Percentiles rank a stretch among this genome's conserved stretches.
Evolutionary conservation across 352 stramenopile genomes (phyloP).

Genomic region (Phytophthora chlamydospora): DNA sequence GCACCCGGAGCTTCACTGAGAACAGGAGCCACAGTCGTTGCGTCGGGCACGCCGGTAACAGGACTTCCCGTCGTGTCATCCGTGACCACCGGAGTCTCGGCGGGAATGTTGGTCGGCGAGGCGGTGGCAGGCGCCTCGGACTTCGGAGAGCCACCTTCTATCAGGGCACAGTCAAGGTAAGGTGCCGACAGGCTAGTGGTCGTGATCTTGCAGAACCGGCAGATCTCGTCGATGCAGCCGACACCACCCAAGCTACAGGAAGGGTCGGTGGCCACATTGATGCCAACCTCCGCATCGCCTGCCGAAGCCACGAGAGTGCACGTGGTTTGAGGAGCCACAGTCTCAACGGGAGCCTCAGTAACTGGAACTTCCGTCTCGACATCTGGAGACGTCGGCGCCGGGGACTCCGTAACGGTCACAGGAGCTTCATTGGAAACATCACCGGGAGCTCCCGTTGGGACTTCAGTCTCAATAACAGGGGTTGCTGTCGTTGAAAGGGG

Average conservation of each 20-base stretch:
- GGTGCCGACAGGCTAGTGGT: slow-evolving; percentile 26
- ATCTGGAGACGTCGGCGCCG: neutral
- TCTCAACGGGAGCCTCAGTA: slow-evolving; percentile 7
- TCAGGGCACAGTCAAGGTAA: slow-evolving; percentile 24
- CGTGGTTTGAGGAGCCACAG: neutral
- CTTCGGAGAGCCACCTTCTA: slow-evolving; percentile 3
- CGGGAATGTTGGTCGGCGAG: slow-evolving; percentile 1
- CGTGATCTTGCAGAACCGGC: slow-evolving; percentile 48
- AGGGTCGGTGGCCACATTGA: slow-evolving; percentile 39
- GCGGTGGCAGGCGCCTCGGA: slow-evolving; percentile 4
- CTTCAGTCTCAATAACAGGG: slow-evolving; percentile 1
- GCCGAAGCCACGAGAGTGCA: slow-evolving; percentile 23
- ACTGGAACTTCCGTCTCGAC: neutral
- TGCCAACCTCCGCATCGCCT: slow-evolving; percentile 37
- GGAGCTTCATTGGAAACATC: neutral
- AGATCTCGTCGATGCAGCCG: slow-evolving; percentile 46
- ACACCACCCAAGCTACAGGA: slow-evolving; percentile 36
- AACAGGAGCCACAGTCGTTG: neutral
- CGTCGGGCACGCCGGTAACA: neutral
- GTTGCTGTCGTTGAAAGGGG: neutral
- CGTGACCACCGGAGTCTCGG: slow-evolving; percentile 2
- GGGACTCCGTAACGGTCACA: neutral
- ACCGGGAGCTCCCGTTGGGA: neutral
- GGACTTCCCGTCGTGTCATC: neutral
- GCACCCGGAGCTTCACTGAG: neutral